Base-by-base conservation (phyloP, 2,329 filamentous ascomycete genomes). In the Aspergillus sp. region DNA sequence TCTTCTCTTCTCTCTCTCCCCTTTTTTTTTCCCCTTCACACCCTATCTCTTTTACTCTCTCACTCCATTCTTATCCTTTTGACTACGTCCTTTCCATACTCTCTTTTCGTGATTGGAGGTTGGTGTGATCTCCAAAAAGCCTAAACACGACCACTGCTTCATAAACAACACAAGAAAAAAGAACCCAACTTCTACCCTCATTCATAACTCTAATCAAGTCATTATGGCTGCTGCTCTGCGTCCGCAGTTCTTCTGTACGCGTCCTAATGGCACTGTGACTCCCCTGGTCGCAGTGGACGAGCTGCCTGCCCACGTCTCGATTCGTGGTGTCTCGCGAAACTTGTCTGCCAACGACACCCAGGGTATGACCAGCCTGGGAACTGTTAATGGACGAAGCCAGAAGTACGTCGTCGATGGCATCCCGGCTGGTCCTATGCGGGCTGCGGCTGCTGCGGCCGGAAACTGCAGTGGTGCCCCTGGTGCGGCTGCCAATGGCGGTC, bases 281-380 rank as follows among this genome's bases (percentile, higher is more conserved):
- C 69, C 72, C 4, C 62, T 75, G 8, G 58, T 75, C 39, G 66
- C 72, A 4, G 54, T 73, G 4, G 72, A 74, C 50, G 72, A 75
- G 51, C 58, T 75, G 1, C 71, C 71, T 2, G 27, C 56, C 2
- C 53, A 58, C 19, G 43, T 74, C 35, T 52, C 53, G 3, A 61
- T 75, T 43, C 59, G 58, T 29, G 67, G 64, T 8, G 58, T 69
- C 10, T 57, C 70, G 42, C 65, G 69, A 10, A 56, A 45, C 4
- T 49, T 74, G 7, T 56, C 54, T 38, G 48, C 61, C 7, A 57
- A 57, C 30, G 67, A 72, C 2, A 72, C 68, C 5, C 59, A 65
- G 28, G 68, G 67, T 38, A 73, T 73, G 70, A 69, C 59, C 7
- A 66, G 67, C 44, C 54, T 72, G 44, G 72, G 72, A 7, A 57